Evolutionary conservation across 2,329 filamentous ascomycete species (phyloP).

Genomic region (Alternaria sp.): DNA sequence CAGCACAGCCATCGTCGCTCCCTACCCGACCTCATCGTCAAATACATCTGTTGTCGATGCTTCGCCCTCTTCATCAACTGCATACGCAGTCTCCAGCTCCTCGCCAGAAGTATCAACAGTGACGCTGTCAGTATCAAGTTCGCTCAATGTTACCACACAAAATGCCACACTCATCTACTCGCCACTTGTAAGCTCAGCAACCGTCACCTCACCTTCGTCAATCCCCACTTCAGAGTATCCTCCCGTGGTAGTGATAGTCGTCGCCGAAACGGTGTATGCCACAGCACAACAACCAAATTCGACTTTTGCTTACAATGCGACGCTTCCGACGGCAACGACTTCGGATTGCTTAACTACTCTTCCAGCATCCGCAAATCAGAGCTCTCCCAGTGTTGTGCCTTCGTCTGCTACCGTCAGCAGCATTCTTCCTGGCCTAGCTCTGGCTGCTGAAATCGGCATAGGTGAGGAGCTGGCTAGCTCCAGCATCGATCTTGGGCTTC

Average conservation of each 20-base stretch:
- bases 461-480: constrained; percentile 3
- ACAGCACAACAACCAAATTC: constrained; percentile 4
- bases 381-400: not conserved
- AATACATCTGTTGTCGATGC: constrained; percentile 2
- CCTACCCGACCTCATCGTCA: constrained; percentile 6
- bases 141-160: constrained; percentile 1
- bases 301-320: not conserved
- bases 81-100: not conserved
- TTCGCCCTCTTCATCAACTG: constrained; percentile 2
- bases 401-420: not conserved
- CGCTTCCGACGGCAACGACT: constrained; percentile 1
- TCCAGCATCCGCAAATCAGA: not conserved
- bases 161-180: constrained; percentile 11
- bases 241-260: constrained; percentile 3
- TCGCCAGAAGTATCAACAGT: not conserved
- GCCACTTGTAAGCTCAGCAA: constrained; percentile 8
- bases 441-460: not conserved
- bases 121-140: not conserved
- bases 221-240: constrained; percentile 6
- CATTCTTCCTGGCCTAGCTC: not conserved
- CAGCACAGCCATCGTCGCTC: not conserved
- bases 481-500: constrained; percentile 7
- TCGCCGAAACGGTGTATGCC: constrained; percentile 7
- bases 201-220: not conserved
- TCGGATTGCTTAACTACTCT: not conserved